Evolutionary conservation across 306 rosid genomes (phyloP).

Genomic region (Gillenia trifoliata): DNA sequence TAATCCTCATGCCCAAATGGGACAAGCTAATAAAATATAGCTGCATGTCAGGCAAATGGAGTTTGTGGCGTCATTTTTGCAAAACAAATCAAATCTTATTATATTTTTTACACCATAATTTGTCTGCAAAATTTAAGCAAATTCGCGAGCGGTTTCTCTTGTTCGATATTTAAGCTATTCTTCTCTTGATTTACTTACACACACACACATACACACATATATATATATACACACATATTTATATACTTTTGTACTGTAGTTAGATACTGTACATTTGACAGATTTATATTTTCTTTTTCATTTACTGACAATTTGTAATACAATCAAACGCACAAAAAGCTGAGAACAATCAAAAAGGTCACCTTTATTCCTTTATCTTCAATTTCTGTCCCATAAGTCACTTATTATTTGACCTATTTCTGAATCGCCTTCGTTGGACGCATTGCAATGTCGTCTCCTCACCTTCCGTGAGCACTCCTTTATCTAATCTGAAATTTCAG

Average conservation of each 20-base stretch:
- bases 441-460: constrained; percentile 28
- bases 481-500: constrained; percentile 74
- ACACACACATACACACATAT: no score
- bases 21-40: not conserved
- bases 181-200: not conserved
- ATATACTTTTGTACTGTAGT: no score
- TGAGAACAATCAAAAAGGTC: not conserved
- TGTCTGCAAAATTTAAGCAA: not conserved
- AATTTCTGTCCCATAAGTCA: not conserved
- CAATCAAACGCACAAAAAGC: not conserved
- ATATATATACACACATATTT: no score
- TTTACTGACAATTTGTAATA: not conserved
- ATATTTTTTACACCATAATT: not conserved
- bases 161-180: not conserved
- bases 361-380: not conserved
- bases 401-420: not conserved
- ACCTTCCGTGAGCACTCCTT: constrained; percentile 56
- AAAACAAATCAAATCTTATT: not conserved
- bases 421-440: constrained; percentile 6
- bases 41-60: not conserved
- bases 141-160: not conserved
- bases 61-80: not conserved
- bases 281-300: not conserved
- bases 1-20: not conserved
- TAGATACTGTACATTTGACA: not conserved